Evolutionary conservation across 176 grass and related monocot species (phyloP), one percentile per base, ranked within the genome.

Genomic region (Zizania latifolia): DNA sequence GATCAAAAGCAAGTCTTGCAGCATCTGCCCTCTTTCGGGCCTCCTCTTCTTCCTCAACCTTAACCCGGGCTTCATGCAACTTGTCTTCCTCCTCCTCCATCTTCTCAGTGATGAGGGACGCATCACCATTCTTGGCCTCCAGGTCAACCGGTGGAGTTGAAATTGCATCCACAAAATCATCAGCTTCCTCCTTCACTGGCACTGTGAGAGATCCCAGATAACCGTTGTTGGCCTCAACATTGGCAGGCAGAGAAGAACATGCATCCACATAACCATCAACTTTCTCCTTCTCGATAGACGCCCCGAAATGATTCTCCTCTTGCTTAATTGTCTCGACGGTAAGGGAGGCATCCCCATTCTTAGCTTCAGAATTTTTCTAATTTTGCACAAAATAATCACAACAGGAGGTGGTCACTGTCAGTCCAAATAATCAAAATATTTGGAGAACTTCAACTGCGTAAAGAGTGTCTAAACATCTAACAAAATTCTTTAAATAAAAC

Each of bases 61-160:
- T 92, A 22, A 82, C 12, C 61, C 86, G 77, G 10, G 48, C 76
- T 27, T 65, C 76, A 13, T 85, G 62, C 22, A 98, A 59, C 26
- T 86, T 73, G 57, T 84, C 89, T 68, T 98, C 95, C 72, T 99
- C 95, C 80, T 84, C 48, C 19, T 78, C 43, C 95, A 99, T 98
- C 12, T 55, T 65, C 45, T 92, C 68, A 1, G 95, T 90, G 10
- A 94, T 94, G n/a, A 99, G 59, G 4, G 84, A 75, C 0, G 45
- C 8, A 48, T 99, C 89, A 0, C 91, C 95, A 74, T 92, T 92
- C 76, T 99, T 99, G 8, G 86, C 91, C 72, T 82, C 86, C 24
- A 99, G 71, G 5, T 90, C 89, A 22, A 84, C 68, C 12, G 82
- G 91, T 28, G 88, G 10, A 58, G 78, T 66, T 9, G 76, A 60